Conservation (phyloP, 495 filamentous ascomycete species). For the Niebla homalea region DNA sequence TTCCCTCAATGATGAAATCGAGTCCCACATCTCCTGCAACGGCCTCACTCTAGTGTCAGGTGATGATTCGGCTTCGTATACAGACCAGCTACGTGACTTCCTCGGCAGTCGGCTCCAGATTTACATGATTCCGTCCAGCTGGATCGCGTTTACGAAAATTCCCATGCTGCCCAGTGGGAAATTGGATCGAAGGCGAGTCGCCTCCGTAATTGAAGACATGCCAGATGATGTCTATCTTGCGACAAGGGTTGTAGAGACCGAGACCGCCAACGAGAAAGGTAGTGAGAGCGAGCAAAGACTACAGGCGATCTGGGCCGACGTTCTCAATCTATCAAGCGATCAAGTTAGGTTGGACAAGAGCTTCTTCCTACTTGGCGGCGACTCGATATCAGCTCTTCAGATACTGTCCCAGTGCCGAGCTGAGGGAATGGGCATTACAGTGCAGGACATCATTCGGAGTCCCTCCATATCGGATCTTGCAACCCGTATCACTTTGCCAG, state of each 20-base stretch:
- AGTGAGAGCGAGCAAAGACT: slow-evolving; percentile 14
- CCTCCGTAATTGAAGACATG: slow-evolving; percentile 9
- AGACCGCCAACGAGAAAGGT: slow-evolving; percentile 1
- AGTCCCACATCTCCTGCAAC: background rate
- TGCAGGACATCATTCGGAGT: slow-evolving; percentile 20
- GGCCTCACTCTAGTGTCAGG: background rate
- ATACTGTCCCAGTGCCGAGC: slow-evolving; percentile 18
- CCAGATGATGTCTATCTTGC: slow-evolving; percentile 5
- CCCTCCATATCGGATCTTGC: slow-evolving; percentile 14
- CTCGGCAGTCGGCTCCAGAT: slow-evolving; percentile 16
- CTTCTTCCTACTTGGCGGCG: slow-evolving; percentile 43
- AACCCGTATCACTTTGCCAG: slow-evolving; percentile 4
- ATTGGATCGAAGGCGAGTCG: slow-evolving; percentile 23
- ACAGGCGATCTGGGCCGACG: slow-evolving; percentile 24
- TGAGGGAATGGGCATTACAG: slow-evolving; percentile 26
- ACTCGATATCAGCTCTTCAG: slow-evolving; percentile 45
- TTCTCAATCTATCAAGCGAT: slow-evolving; percentile 22
- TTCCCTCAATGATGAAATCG: slow-evolving; percentile 2
- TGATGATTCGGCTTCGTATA: slow-evolving; percentile 3
- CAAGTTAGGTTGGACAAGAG: slow-evolving; percentile 29
- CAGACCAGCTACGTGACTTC: slow-evolving; percentile 10
- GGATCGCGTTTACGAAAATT: slow-evolving; percentile 24
- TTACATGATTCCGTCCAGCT: slow-evolving; percentile 36
- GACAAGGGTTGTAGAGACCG: slow-evolving; percentile 1
- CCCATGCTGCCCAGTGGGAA: slow-evolving; percentile 33